These are phyloP conservation scores for Haplosporangium sp. DNA, from an alignment of 371 early-diverging fungal genomes.

Conservation along the genomic window DNA sequence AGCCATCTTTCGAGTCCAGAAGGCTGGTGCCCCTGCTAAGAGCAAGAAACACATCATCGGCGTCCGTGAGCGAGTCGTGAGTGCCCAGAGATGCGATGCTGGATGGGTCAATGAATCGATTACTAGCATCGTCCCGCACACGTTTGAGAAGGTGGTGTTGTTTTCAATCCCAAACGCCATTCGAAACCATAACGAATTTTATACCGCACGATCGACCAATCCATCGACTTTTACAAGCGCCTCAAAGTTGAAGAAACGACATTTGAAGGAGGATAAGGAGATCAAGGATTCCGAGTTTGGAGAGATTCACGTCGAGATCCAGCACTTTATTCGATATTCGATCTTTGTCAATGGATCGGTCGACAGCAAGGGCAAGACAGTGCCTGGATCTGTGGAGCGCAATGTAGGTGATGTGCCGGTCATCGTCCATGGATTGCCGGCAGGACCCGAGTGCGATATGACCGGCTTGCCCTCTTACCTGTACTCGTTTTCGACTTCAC, in stretches of 20 bases:
- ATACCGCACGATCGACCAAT: conserved; percentile 31
- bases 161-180: conserved; percentile 40
- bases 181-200: conserved; percentile 36
- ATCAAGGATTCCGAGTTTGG: conserved; percentile 49
- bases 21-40: conserved; percentile 16
- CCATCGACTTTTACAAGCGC: conserved; percentile 23
- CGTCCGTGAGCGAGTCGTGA: conserved; percentile 38
- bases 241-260: conserved; percentile 22
- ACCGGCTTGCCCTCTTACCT: conserved; percentile 49
- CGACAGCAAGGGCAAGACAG: conserved; percentile 41
- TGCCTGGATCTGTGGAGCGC: conserved; percentile 29
- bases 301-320: conserved; percentile 42
- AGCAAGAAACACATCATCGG: conserved; percentile 43
- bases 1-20: conserved; percentile 42
- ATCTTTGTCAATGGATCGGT: conserved; percentile 42
- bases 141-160: conserved; percentile 51
- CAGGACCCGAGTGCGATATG: conserved; percentile 40
- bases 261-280: conserved; percentile 30
- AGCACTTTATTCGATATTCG: conserved; percentile 55
- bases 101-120: conserved; percentile 46
- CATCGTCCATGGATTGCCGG: conserved; percentile 33
- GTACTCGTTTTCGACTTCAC: conserved; percentile 50
- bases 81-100: conserved; percentile 48
- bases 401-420: conserved; percentile 38
- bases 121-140: conserved; percentile 39